Conservation (phyloP, 2,329 filamentous ascomycete species). For the Coniochaeta ligniaria region DNA sequence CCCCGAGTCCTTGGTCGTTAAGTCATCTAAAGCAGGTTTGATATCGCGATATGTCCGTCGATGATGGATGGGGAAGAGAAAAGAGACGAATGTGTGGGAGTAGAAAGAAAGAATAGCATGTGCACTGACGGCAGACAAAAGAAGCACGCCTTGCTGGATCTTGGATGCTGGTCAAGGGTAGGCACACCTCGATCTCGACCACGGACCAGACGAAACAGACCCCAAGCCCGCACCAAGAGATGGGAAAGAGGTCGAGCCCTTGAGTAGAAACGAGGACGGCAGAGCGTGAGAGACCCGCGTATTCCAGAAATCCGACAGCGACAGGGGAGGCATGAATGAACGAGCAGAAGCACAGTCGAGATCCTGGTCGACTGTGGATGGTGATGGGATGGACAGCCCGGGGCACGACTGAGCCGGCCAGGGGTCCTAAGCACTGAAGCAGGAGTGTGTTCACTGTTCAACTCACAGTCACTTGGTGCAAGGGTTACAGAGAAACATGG, state of each 20-base stretch:
- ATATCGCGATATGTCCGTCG: slow-evolving; percentile 18
- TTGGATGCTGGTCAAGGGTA: slow-evolving; percentile 7
- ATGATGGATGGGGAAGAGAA: slow-evolving; percentile 17
- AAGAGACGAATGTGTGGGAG: slow-evolving; percentile 9
- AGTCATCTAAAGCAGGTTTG: slow-evolving; percentile 34
- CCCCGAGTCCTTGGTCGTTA: slow-evolving; percentile 27
- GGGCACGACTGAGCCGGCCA: background rate
- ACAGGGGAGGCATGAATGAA: background rate
- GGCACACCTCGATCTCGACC: slow-evolving; percentile 23
- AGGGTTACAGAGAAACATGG: background rate
- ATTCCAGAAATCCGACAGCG: background rate
- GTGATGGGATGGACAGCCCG: slow-evolving; percentile 1
- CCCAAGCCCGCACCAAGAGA: slow-evolving; percentile 17
- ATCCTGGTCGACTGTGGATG: background rate
- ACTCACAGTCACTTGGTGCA: background rate
- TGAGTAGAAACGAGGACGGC: background rate
- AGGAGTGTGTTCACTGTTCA: background rate
- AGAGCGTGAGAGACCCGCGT: background rate
- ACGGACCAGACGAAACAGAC: slow-evolving; percentile 37
- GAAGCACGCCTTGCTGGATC: slow-evolving; percentile 1
- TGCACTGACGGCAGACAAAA: slow-evolving; percentile 11
- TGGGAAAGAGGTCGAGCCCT: background rate
- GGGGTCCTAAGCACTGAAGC: no score
- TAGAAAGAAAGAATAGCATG: slow-evolving; percentile 17
- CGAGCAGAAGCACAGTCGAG: background rate